phyloP scores from a whole-genome alignment of 495 filamentous ascomycete genomes.

The Beverwykella pulmonaria region DNA sequence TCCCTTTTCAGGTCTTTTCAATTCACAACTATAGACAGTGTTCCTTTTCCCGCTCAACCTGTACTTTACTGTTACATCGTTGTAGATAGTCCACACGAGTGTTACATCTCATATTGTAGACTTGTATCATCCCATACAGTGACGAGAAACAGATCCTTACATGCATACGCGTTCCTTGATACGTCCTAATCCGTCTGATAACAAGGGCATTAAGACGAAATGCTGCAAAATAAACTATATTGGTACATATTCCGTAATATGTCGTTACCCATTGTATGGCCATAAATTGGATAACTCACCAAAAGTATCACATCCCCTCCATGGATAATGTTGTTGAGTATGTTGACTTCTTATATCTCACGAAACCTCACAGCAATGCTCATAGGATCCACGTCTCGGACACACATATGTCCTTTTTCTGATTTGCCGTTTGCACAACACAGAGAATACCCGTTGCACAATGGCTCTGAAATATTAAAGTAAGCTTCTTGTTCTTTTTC shows the following conservation, averaged over 20 bases:
- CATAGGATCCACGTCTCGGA: background rate
- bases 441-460: background rate
- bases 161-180: no score
- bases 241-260: background rate
- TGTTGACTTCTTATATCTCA: background rate
- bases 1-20: background rate
- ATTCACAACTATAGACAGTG: background rate
- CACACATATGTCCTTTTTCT: background rate
- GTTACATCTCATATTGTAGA: no score
- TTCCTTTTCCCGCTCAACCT: background rate
- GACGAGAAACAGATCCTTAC: no score
- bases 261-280: background rate
- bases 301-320: background rate
- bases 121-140: no score
- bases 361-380: background rate
- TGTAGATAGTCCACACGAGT: background rate
- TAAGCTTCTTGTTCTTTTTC: conserved; percentile 21
- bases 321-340: background rate
- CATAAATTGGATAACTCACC: background rate
- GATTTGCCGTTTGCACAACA: background rate
- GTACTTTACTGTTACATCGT: background rate
- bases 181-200: no score
- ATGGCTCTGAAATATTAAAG: background rate
- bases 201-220: no score
- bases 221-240: no score